Evolutionary conservation across 83 land plant species (phyloP), one percentile per base, ranked within the genome.

Genomic region (Larix sibirica): DNA sequence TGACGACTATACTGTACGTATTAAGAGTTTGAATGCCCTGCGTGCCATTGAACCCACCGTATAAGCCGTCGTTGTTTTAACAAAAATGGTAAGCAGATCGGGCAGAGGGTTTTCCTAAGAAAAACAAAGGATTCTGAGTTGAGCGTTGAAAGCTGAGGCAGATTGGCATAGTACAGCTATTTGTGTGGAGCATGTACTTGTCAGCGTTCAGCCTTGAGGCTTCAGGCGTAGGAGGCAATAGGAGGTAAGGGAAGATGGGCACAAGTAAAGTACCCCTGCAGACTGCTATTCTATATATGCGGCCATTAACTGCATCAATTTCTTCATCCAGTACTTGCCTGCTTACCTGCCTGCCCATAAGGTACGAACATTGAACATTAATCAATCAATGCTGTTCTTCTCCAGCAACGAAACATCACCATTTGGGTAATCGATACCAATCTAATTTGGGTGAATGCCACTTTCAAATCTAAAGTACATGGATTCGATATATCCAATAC

Each of bases 61-160:
- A n/a, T 9, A 73, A 73, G 58, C 24, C 12, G 28, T 73, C 77
- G 23, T 21, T 44, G 77, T 73, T 40, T n/a, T 73, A 17, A n/a
- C 21, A 20, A 38, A n/a, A 44, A 50, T n/a, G 9, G 58, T 16
- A 73, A 42, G 42, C 23, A 24, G 21, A 40, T 73, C 47, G 16
- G 42, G 77, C 58, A 73, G 77, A 73, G 77, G 77, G 77, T 20
- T 73, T 73, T 73, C 56, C 77, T 50, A 73, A 73, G 24, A 73
- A 44, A 73, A 44, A 21, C 50, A 73, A 40, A 73, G 59, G 23
- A 20, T 44, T 73, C 58, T 73, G 26, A 73, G 56, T 73, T 44
- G 42, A 5, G 58, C 58, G 6, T 23, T 8, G 58, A 73, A 73
- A 73, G 44, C 8, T n/a, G 59, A 56, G 59, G 3, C 59, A 40